Base-by-base conservation (phyloP, 2,329 filamentous ascomycete species). In the Beauveria sp. region DNA sequence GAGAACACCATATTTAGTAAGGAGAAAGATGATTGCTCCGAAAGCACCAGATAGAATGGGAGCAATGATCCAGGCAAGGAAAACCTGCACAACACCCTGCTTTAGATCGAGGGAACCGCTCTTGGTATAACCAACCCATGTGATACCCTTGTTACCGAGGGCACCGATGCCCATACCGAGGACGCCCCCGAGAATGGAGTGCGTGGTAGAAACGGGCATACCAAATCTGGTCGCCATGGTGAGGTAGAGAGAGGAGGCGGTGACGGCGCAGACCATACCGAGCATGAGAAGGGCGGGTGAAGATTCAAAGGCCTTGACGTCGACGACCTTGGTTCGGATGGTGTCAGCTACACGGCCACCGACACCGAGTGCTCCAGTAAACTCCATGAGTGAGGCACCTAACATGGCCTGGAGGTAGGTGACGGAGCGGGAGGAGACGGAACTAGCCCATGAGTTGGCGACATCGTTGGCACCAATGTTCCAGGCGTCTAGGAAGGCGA, bases 401-500 rank as follows among this genome's bases (percentile, higher is more conserved):
- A 80, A 65, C 82, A 85, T 84, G 65, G 82, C 85, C 70, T 87
- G 84, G 58, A 81, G 64, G 70, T 86, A 82, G 20, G 81, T 80
- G 47, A 88, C 72, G 62, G 87, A 89, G 45, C 86, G 79, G 3
- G 87, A 89, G 1, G 86, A 88, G 62, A 90, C 88, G 65, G 84
- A 87, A 40, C 86, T 89, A n/a, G 87, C 87, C 84, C 86, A 91
- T 1, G 86, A 83, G 77, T 90, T 91, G 73, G 88, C 87, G 63
- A 90, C 87, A 87, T 90, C 88, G 74, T 86, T 78, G 71, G 70
- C 74, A 66, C 75, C 76, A 72, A 67, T 86, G 70, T 86, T 87
- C 81, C 82, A 88, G 58, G 84, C 84, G 70, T 87, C 85, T 46
- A 88, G 80, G 69, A 85, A 83, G 63, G 85, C 83, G 71, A 88